Percentiles rank a stretch among this genome's conserved stretches.
phyloP scores from a whole-genome alignment of 768 basidiomycete genomes.

The Trametes cingulata region DNA sequence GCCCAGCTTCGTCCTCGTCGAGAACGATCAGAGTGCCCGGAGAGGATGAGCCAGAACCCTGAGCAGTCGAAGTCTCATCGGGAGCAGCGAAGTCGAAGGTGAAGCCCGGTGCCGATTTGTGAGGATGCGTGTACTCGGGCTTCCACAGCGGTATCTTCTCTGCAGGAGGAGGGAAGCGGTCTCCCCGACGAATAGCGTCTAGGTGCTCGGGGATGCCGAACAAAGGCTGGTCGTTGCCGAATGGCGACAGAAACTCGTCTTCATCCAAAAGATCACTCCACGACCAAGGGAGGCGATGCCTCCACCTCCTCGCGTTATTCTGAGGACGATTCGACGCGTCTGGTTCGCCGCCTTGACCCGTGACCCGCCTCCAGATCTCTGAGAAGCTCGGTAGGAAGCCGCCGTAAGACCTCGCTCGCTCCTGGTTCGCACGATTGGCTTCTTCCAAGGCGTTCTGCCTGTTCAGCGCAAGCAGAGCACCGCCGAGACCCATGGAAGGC shows the following conservation, averaged over 20 bases:
- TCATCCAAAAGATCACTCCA: neutral
- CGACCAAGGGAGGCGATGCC: neutral
- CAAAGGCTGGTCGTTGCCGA: constrained; percentile 13
- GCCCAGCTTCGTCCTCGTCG: constrained; percentile 39
- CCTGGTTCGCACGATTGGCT: constrained; percentile 10
- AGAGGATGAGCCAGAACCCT: constrained; percentile 32
- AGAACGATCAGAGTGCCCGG: constrained; percentile 46
- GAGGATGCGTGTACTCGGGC: constrained; percentile 56
- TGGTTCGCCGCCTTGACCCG: neutral
- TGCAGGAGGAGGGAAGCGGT: neutral
- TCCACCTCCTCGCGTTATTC: neutral
- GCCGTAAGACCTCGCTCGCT: constrained; percentile 10
- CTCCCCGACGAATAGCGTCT: neutral
- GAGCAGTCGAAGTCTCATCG: constrained; percentile 21
- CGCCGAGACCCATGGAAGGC: constrained; percentile 66
- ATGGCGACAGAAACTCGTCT: neutral
- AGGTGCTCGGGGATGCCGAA: constrained; percentile 10
- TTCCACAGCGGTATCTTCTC: constrained; percentile 19
- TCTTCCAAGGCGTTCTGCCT: constrained; percentile 29
- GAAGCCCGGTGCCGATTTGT: constrained; percentile 58
- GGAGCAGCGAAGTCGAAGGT: constrained; percentile 61
- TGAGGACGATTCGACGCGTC: neutral
- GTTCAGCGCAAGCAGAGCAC: constrained; percentile 53
- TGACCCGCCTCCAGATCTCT: constrained; percentile 13
- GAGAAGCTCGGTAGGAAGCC: constrained; percentile 10